These are phyloP conservation scores for Myxozyma sirexii DNA, from an alignment of 805 yeast species.

Conservation along the genomic window DNA sequence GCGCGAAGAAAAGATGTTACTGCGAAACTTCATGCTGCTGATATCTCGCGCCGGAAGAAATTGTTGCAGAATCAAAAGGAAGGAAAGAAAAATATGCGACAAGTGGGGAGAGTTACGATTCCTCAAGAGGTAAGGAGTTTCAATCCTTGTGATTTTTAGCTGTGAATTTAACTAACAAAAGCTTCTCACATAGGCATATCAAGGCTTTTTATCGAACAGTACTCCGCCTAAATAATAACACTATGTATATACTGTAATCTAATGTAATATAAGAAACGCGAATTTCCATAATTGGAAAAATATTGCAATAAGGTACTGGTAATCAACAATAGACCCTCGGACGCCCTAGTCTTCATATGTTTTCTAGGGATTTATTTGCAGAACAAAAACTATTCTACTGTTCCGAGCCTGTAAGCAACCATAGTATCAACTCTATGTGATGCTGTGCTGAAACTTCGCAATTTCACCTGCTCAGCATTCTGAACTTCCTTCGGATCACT, in stretches of 20 bases:
- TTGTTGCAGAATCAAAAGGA: constrained; percentile 86
- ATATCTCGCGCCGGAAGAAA: constrained; percentile 85
- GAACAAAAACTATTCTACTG: constrained; percentile 10
- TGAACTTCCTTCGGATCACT: constrained; percentile 61
- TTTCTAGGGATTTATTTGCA: too few relatives aligned
- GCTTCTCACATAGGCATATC: constrained; percentile 26
- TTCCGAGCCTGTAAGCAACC: constrained; percentile 58
- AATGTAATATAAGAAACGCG: too few relatives aligned
- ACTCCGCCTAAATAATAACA: constrained; percentile 9
- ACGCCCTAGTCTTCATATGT: too few relatives aligned
- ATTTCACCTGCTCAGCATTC: constrained; percentile 68
- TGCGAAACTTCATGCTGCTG: constrained; percentile 91
- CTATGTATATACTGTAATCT: too few relatives aligned
- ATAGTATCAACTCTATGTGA: constrained; percentile 71
- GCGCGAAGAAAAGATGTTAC: constrained; percentile 95
- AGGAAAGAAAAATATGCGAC: constrained; percentile 84
- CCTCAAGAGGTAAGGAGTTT: constrained; percentile 27
- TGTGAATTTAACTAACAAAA: background rate
- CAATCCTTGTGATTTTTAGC: background rate
- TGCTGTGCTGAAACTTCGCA: constrained; percentile 67
- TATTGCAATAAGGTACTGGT: too few relatives aligned
- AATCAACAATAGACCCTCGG: too few relatives aligned
- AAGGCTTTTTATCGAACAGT: constrained; percentile 34
- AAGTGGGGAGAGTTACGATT: constrained; percentile 75
- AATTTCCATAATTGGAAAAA: too few relatives aligned